Base-by-base conservation (phyloP, 441 rosid species). In the Arabidopsis lyrata region DNA sequence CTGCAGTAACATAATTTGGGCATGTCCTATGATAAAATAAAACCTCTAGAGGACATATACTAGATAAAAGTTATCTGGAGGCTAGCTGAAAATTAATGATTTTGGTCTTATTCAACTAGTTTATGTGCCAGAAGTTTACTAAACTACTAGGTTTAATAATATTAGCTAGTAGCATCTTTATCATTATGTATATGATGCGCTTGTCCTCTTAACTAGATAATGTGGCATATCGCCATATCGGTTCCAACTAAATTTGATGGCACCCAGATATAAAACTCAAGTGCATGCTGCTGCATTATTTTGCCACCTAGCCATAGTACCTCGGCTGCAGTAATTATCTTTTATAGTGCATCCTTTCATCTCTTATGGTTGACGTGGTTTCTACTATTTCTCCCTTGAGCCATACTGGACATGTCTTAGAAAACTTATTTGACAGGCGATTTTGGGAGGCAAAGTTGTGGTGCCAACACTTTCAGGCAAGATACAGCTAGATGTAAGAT, bases 401-500 rank as follows among this genome's bases (percentile, higher is more conserved):
- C 58, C 44, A 24, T 65, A 50, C 41, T 71, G 50, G 35, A 58
- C 12, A 57, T 63, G 55, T 34, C 41, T 38, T 11, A 34, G 3
- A 64, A 57, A 57, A 39, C 29, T 9, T 58, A 80, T 70, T 74
- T 72, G 63, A 66, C 90, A 95, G 97, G 99, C 97, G 56, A 88
- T 92, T 82, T 88, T 95, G 47, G 99, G 99, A 31, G 97, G 93
- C 77, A 81, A 80, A 67, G 77, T 92, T 75, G 91, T 88, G 73
- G 94, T 95, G 77, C 97, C 99, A 35, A 90, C 97, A 60, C 78
- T 95, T 70, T 81, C 86, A 2, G 97, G 97, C 83, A 86, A 80
- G 75, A 82, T 66, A 42, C 84, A 84, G 81, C 80, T 92, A 58
- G 81, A 92, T 62, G 99, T 94, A 84, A 83, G 78, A 68, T 57